Evolutionary conservation across 2,329 filamentous ascomycete species (phyloP), one percentile per base, ranked within the genome.

Genomic region (Didymella sp.): DNA sequence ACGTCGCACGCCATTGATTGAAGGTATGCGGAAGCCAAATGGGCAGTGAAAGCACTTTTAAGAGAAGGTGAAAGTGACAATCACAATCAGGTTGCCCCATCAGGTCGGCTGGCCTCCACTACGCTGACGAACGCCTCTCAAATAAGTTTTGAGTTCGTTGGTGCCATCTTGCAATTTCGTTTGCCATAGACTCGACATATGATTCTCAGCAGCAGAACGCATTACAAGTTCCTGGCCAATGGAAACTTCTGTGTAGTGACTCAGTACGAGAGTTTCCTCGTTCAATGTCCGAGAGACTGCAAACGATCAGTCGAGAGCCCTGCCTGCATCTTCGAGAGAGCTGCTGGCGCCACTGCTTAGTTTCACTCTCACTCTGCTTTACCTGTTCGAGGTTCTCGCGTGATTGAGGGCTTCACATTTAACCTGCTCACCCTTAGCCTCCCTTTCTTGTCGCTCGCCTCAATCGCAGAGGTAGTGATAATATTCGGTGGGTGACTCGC

Each of bases 181-280:
- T 38, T 9, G 8, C 35, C 2, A 38, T 8, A 8, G 11, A 21
- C 9, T 38, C 9, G 35, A 21, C 35, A 21, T 4, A 21, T 35
- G 11, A 3, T 21, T 13, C 17, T 38, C 9, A 21, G 6, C 35
- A 12, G 8, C 31, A 17, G 35, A 38, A 21, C 8, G 9, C 17
- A 4, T 38, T 21, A 38, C 2, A 12, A 12, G 2, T 3, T 12
- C 3, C 8, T 15, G 6, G 15, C 9, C 19, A 38, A 49, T 6
- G 38, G 44, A 21, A 41, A 40, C 22, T 56, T 31, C 24, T 46
- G 46, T 44, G 50, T 41, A 41, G 50, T 41, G 22, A 45, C 41
- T 9, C 45, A 42, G 35, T 45, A 56, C 11, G 41, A n/a, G 11
- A 56, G 33, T 4, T 22, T 41, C 40, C 50, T 40, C 37, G n/a